Evolutionary conservation across 2,329 filamentous ascomycete genomes (phyloP), one percentile per base, ranked within the genome.

Genomic region (Graphilbum sp.): DNA sequence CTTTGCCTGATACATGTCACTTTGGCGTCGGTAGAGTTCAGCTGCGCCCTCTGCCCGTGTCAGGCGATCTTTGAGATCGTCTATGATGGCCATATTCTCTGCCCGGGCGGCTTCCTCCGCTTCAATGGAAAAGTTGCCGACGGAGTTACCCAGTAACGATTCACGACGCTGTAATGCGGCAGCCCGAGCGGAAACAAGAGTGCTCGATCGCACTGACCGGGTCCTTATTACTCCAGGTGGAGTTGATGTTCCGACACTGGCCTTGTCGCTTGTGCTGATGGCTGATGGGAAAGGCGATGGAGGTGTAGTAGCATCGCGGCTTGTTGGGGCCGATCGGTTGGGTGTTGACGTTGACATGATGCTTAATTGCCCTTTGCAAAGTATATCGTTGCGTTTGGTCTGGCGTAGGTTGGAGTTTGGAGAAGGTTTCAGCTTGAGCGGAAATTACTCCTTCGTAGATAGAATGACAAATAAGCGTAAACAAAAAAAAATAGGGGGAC

Each of bases 21-120:
- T 64, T 60, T 95, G 85, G 57, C 87, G 88, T 60, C 80, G 76
- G 55, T 77, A 79, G 50, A 86, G 77, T 48, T 90, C 83, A 1
- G 80, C 80, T 30, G 72, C 65, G 36, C 66, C 69, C 59, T 95
- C 88, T 18, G 86, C 81, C 56, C 79, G 83, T 50, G 82, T 72
- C 36, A 95, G 66, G 41, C 84, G 76, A 46, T 85, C 76, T 59
- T 85, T 86, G 42, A 95, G 63, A 46, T 95, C 86, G 46, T 92
- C 83, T 41, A 94, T 69, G 40, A 82, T 63, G 15, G 82, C 78
- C 32, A 84, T 67, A 44, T 80, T 78, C 57, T 90, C 85, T 16
- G 83, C 85, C 48, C 81, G 76, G 44, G 77, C 76, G 37, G 87
- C 80, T 46, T 85, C 70, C 40, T 83, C 76, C 25, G 64, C 64